Evolutionary conservation across 2,329 filamentous ascomycete genomes (phyloP), one percentile per base, ranked within the genome.

Genomic region (Penicillium polonicum): DNA sequence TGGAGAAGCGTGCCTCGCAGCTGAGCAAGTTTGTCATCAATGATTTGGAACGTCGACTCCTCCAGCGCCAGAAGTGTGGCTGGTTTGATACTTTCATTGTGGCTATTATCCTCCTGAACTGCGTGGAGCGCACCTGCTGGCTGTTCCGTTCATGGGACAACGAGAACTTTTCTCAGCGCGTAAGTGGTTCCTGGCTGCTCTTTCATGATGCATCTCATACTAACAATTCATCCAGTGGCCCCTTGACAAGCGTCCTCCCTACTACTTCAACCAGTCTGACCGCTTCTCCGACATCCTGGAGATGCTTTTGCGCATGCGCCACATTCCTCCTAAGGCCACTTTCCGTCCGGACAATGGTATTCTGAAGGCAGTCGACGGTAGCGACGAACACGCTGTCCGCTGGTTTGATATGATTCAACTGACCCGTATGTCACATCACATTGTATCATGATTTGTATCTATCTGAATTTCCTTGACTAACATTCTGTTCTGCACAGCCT

Each of bases 1-100:
- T 80, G 19, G 84, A 86, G 65, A 82, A 82, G 62, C 79, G 81
- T 29, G 82, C 82, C 36, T 75, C 78, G 15, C 74, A 76, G 52
- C 72, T 85, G 6, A 79, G 79, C 62, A 84, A 82, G 53, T 73
- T 73, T 10, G 79, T 85, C 35, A 81, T 86, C 77, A 84, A 83
- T 60, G 83, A 85, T 57, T 76, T 86, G 1, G 84, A 87, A 66
- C 79, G 82, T 19, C 79, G 83, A n/a, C 72, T 86, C 5, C 75
- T 86, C 8, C 82, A 84, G 63, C 81, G 83, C 13, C 80, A 83
- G 65, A 81, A 84, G 67, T 79, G 78, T 23, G 82, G 80, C 51
- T 79, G 79, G 45, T 85, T 86, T 55, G 81, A 83, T 59, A 86
- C 83, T 0, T 85, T 85, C 65, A 71, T 87, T n/a, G 80, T 82